Evolutionary conservation across 2,329 filamentous ascomycete genomes (phyloP), one percentile per base, ranked within the genome.

Genomic region (Ilyonectria mors-panacis): DNA sequence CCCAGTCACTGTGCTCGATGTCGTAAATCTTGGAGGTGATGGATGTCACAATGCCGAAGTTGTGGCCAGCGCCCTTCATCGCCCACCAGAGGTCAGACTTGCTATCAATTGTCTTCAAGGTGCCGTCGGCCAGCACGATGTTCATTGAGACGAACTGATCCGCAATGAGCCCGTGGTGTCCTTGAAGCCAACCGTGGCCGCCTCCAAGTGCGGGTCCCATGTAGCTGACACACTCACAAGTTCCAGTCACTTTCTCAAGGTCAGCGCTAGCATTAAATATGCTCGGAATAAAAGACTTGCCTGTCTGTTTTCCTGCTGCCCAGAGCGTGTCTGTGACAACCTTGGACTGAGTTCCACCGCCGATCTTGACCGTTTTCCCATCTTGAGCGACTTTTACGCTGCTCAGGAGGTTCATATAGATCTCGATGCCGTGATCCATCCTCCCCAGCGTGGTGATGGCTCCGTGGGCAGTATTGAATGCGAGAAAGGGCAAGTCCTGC

Each of bases 401-500:
- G 73, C 78, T 83, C 33, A 89, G 71, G 66, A 84, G 79, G 51
- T 77, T 74, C 67, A 89, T 66, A 59, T 80, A 83, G 59, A 89
- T 88, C 67, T 84, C 81, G 17, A 89, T 84, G 4, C 87, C 87
- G 58, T 80, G 76, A 4, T 84, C 71, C 80, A 88, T 85, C 44
- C 76, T 80, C 0, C 83, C 85, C 2, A 89, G 70, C 0, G 85
- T 86, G 45, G 80, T 85, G 51, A 86, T 79, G 3, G 84, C 79
- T 4, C 87, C 88, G 64, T 90, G 88, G 2, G 79, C 82, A 15
- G 85, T 85, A 71, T 86, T 87, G 73, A 81, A 84, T 0, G 86
- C 83, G 2, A 90, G 81, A 67, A 89, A 88, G 0, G 87, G 85
- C 2, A 87, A 63, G 2, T 79, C 71, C 51, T 81, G 76, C 42